Base-by-base conservation (phyloP, 306 rosid species). In the Astragalus glycyphyllos region DNA sequence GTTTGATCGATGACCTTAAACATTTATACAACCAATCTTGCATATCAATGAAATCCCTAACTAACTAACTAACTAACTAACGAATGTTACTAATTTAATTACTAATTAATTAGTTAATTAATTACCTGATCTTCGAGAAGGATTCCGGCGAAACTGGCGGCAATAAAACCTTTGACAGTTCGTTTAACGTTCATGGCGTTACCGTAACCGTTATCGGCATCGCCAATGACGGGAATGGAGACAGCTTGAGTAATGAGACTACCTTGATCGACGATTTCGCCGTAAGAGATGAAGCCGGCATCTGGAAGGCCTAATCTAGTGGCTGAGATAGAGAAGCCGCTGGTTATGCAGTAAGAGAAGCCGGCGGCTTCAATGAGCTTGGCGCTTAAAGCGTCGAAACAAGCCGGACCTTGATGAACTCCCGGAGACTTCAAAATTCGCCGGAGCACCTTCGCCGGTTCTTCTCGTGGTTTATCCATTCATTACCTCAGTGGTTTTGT, bases 171-270 rank as follows among this genome's bases (percentile, higher is more conserved):
- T 85, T 85, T 88, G 40, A 90, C 84, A 20, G 97, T 93, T 72
- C 98, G 81, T 80, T 93, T 93, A 51, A 90, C 90, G 85, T 90
- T 93, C 90, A 93, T 72, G 23, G 92, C 92, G 75, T 93, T 88
- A 4, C 98, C 97, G 41, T 87, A 93, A 17, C 98, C 98, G 68
- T 87, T 85, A 76, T 93, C 98, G 2, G 86, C 98, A 81, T 93
- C 98, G 29, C 87, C 96, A 23, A 93, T 86, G 67, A 90, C 86
- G 65, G 98, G 97, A 76, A 93, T 87, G 0, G 91, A 86, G 56
- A 90, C 90, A 20, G 96, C 72, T 67, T 88, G 83, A 11, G 94
- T 83, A 14, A 90, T 84, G 41, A 84, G 84, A 20, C 69, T 90
- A 67, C 96, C 94, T 31, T 90, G 96, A 59, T 90, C 93, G 47